phyloP scores from a whole-genome alignment of 768 basidiomycete genomes.

The Tricholoma sp. region DNA sequence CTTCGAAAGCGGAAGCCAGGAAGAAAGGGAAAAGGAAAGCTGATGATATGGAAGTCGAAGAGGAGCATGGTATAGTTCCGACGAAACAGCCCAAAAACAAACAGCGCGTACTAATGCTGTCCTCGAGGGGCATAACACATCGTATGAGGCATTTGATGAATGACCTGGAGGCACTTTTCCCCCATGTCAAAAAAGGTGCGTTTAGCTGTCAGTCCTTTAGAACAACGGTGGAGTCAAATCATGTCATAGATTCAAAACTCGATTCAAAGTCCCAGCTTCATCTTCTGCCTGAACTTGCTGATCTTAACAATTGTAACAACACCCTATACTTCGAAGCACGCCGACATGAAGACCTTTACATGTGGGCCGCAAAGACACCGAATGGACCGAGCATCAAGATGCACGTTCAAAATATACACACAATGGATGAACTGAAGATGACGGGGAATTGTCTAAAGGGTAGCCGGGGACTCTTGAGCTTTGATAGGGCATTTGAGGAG shows the following conservation, averaged over 20 bases:
- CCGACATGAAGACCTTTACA: conserved; percentile 89
- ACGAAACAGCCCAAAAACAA: conserved; percentile 76
- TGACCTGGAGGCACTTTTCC: conserved; percentile 83
- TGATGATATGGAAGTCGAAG: conserved; percentile 53
- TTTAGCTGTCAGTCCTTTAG: conserved; percentile 1
- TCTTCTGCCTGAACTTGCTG: conserved; percentile 92
- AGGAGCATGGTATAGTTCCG: conserved; percentile 25
- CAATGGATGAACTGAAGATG: conserved; percentile 99
- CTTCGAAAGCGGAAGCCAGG: conserved; percentile 42
- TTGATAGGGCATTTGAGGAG: conserved; percentile 86
- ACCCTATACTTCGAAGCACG: conserved; percentile 96
- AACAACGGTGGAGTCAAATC: not conserved
- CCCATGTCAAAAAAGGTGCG: conserved; percentile 95
- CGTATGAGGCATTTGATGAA: conserved; percentile 97
- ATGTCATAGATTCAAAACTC: conserved; percentile 79
- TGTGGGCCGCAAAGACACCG: conserved; percentile 96
- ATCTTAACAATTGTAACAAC: conserved; percentile 97
- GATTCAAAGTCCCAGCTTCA: conserved; percentile 94
- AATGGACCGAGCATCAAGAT: conserved; percentile 97
- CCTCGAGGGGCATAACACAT: conserved; percentile 91
- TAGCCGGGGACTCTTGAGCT: conserved; percentile 85
- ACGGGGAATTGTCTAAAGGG: conserved; percentile 98
- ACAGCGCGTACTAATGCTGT: conserved; percentile 90
- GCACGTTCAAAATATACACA: conserved; percentile 98
- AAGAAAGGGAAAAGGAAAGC: conserved; percentile 63